Evolutionary conservation across 1,284 basidiomycete genomes (phyloP).

Genomic region (Boletus smithii): DNA sequence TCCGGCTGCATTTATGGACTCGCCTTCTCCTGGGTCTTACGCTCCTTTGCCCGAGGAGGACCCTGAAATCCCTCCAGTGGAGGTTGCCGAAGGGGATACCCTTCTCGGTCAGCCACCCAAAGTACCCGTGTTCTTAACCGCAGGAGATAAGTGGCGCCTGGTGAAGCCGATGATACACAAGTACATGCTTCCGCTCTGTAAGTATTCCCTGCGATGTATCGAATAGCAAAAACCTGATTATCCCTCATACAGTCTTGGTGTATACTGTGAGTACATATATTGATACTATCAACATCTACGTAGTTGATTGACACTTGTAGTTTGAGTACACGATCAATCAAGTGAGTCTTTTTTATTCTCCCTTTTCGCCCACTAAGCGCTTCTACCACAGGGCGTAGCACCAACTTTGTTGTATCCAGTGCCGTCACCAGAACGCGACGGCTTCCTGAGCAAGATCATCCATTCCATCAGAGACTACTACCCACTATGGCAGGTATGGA

Average conservation of each 20-base stretch:
- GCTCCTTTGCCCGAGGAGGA: conserved; percentile 49
- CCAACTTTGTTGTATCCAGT: conserved; percentile 91
- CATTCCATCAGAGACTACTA: conserved; percentile 91
- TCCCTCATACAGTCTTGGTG: conserved; percentile 57
- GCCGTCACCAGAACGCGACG: conserved; percentile 56
- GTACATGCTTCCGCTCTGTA: conserved; percentile 82
- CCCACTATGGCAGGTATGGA: conserved; percentile 82
- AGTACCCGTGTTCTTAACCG: conserved; percentile 48
- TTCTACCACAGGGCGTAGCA: conserved; percentile 64
- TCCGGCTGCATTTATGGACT: conserved; percentile 46
- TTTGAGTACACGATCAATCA: conserved; percentile 94
- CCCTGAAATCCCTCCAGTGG: conserved; percentile 40
- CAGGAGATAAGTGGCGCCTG: conserved; percentile 72
- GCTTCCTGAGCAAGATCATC: conserved; percentile 74
- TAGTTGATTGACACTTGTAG: conserved; percentile 36
- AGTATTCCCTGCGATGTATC: conserved; percentile 31
- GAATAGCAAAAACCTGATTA: conserved; percentile 4
- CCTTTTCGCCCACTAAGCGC: not conserved
- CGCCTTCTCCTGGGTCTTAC: conserved; percentile 47
- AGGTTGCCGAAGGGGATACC: conserved; percentile 34
- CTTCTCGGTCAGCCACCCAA: conserved; percentile 31
- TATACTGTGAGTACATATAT: conserved; percentile 57
- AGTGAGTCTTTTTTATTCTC: conserved; percentile 40
- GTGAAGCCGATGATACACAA: conserved; percentile 69
- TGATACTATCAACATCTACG: not conserved